Conservation (phyloP, 1,284 basidiomycete genomes). For the Trichosporon ovoides region DNA sequence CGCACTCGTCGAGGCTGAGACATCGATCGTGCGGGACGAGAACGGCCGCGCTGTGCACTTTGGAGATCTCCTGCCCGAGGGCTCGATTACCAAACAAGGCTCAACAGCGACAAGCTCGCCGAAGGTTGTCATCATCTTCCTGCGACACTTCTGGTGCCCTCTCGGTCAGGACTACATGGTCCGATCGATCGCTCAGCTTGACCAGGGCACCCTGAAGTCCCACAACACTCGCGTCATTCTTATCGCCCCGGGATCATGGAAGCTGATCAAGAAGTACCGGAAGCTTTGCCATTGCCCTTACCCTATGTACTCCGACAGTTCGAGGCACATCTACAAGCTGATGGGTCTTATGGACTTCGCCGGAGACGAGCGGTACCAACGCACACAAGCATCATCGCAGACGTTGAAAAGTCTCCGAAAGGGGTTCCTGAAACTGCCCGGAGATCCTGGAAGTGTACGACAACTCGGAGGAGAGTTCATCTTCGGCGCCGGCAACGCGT, state of each 20-base stretch:
- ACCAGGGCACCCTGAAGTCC: constrained; percentile 33
- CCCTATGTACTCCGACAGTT: constrained; percentile 41
- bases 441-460: constrained; percentile 37
- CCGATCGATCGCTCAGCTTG: constrained; percentile 37
- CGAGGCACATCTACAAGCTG: constrained; percentile 38
- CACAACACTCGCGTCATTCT: constrained; percentile 38
- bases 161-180: constrained; percentile 47
- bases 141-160: constrained; percentile 47
- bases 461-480: constrained; percentile 49
- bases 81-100: not conserved
- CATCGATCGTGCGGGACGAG: not conserved
- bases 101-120: not conserved
- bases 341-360: constrained; percentile 1
- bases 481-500: constrained; percentile 33
- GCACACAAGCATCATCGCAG: not conserved
- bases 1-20: not conserved
- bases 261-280: constrained; percentile 44
- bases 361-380: not conserved
- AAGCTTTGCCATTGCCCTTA: constrained; percentile 44
- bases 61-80: not conserved
- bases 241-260: constrained; percentile 44
- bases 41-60: not conserved
- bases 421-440: constrained; percentile 37
- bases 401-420: constrained; percentile 33
- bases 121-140: constrained; percentile 39